These are phyloP conservation scores for Coemansia sp. DNA, from an alignment of 192 early-diverging fungal genomes.

Conservation along the genomic window DNA sequence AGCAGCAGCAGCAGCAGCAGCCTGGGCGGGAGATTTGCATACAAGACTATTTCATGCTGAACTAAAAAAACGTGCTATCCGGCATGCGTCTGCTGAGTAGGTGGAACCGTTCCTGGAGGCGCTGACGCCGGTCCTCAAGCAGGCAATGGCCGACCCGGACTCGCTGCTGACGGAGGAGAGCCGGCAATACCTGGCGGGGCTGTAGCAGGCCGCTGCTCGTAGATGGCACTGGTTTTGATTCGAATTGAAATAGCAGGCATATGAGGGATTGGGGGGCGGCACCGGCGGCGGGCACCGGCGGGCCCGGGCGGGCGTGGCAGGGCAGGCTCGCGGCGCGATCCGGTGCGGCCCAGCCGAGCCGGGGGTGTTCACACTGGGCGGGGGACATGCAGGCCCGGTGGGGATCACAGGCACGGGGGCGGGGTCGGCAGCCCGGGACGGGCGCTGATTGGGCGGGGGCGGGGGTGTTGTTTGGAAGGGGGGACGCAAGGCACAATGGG, in stretches of 20 bases:
- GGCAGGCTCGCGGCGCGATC: neutral
- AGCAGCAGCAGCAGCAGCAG: too few relatives aligned
- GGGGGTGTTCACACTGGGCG: neutral
- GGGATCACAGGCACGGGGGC: neutral
- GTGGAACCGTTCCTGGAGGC: conserved; percentile 28
- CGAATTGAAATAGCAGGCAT: too few relatives aligned
- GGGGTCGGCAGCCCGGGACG: neutral
- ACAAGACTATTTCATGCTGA: too few relatives aligned
- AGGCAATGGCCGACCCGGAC: conserved; percentile 35
- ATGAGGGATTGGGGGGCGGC: too few relatives aligned
- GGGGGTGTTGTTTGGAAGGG: conserved; percentile 22
- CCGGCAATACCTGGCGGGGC: conserved; percentile 30
- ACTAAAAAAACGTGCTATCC: neutral
- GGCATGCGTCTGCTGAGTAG: conserved; percentile 21
- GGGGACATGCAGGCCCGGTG: too few relatives aligned
- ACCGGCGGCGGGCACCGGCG: neutral
- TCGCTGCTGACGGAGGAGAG: conserved; percentile 41
- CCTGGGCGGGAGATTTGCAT: too few relatives aligned
- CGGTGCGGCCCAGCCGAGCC: neutral
- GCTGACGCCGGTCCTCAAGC: conserved; percentile 39
- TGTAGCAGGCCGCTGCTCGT: conserved; percentile 3
- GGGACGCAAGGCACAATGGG: conserved; percentile 10
- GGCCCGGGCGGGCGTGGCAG: neutral
- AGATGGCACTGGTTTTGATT: neutral
- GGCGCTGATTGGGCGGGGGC: conserved; percentile 18